A percentile compares a stretch with the other conserved stretches of the same genome.
phyloP scores from a whole-genome alignment of 805 yeast genomes.

The Suhomyces pyralidae region DNA sequence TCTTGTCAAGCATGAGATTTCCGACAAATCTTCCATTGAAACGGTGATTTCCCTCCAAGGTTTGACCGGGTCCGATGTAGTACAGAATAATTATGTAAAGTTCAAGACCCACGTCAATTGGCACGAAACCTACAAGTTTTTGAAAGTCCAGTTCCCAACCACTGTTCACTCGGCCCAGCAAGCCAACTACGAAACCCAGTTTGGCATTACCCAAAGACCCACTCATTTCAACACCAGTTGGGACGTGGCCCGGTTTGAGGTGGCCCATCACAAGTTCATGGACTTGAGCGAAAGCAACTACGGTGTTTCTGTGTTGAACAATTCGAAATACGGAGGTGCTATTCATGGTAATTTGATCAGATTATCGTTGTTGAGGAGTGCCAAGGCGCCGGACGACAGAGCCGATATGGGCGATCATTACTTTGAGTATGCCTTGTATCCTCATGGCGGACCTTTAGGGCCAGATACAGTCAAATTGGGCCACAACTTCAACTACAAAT shows the following conservation, averaged over 20 bases:
- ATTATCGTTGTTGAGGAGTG: conserved; percentile 79
- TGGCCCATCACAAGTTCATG: conserved; percentile 89
- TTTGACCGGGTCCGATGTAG: conserved; percentile 39
- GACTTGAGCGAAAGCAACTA: conserved; percentile 83
- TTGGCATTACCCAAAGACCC: conserved; percentile 87
- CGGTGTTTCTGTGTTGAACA: conserved; percentile 83
- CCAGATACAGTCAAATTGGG: conserved; percentile 69
- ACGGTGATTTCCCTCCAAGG: conserved; percentile 73
- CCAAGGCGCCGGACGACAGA: conserved; percentile 90
- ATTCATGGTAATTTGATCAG: conserved; percentile 93
- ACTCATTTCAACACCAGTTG: conserved; percentile 93
- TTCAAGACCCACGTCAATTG: conserved; percentile 60
- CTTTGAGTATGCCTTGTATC: conserved; percentile 79
- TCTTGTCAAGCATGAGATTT: conserved; percentile 57
- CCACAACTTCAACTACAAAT: conserved; percentile 69
- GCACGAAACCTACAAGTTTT: conserved; percentile 83
- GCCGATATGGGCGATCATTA: conserved; percentile 92
- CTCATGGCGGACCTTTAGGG: conserved; percentile 71
- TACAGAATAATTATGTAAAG: conserved; percentile 32
- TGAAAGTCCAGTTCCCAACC: conserved; percentile 94
- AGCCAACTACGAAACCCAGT: conserved; percentile 91
- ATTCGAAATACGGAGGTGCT: conserved; percentile 87
- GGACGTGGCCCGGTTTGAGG: conserved; percentile 97
- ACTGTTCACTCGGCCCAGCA: conserved; percentile 62
- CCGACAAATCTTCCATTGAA: conserved; percentile 54